Base-by-base conservation (phyloP, 257 asterid genomes). In the Lavandula angustifolia region DNA sequence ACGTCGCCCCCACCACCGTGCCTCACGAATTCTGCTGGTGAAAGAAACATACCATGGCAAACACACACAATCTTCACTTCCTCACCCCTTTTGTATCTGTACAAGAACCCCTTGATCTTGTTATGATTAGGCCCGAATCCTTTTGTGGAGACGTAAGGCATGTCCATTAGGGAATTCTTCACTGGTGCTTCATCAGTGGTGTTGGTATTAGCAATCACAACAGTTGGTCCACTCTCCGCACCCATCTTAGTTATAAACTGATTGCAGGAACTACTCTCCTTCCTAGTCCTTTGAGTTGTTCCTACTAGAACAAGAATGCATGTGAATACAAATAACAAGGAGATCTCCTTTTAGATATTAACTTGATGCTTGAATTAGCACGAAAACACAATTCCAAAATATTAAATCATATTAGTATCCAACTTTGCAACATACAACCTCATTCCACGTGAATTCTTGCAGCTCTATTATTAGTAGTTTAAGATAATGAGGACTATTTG, bases 1-100 rank as follows among this genome's bases (percentile, higher is more conserved):
- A 82, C 92, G 7, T 82, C 83, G 0, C 66, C 75, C 0, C 96
- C 91, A 4, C 95, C 95, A 0, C 83, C 95, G 18, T 86, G 95
- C 78, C 52, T 73, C 31, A 82, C 70, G 27, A 89, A 89, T 68
- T 84, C 92, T 3, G 95, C 82, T 0, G 96, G 95, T 9, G 92
- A 58, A 4, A 79, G 71, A 27, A 82, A 86, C 66, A 61, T 7
- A 35, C 96, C 95, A 78, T 88, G 96, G 77, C 96, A 86, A 5
- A 82, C 90, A 14, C 95, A 88, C 14, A 88, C 78, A 12, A 88
- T 88, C 34, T 65, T 84, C 47, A 86, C 80, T 5, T 81, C 87
- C 54, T 84, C 92, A 9, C 82, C 87, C 33, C 52, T 82, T 33
- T 32, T 41, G 64, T 77, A 86, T 42, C 74, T 76, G 73, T 84